Evolutionary conservation across 768 basidiomycete genomes (phyloP), one percentile per base, ranked within the genome.

Genomic region (Trametes elegans): DNA sequence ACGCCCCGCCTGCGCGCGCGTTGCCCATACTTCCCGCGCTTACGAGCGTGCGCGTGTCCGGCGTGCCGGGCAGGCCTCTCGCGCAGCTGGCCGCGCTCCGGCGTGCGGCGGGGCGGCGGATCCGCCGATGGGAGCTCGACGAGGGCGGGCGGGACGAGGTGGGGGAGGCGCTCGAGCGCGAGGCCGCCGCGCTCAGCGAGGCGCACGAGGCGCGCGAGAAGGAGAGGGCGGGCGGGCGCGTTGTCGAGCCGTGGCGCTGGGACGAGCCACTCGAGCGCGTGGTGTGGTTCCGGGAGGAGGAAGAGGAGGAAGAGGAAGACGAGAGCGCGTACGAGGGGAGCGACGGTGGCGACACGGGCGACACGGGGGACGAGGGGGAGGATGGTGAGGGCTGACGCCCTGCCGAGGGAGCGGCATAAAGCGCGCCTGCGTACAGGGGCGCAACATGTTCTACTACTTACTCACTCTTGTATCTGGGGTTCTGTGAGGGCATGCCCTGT

Each of bases 221-320:
- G 28, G 45, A 18, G 19, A 36, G 44, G 44, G 6, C 19, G 24
- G 49, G 13, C 3, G 32, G 5, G 21, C 7, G 35, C 1, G 43
- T n/a, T n/a, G n/a, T n/a, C 41, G 41, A 53, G 57, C 51, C 51
- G 51, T 58, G 57, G 57, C 18, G 57, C 26, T 52, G 46, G 57
- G 57, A 58, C 51, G 57, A 58, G 57, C 51, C 46, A 18, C 27
- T 51, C 16, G 64, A 64, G 62, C 19, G 49, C 55, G 41, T 65
- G 28, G 58, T 54, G 50, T 64, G 58, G 62, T 60, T 57, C 32
- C 38, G 45, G 53, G 61, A 61, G 24, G 62, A 64, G 26, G 67
- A 62, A 46, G 62, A 61, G 31, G 64, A 59, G 32, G 59, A 56
- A 7, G 61, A 49, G 39, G 57, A 46, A 36, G 50, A 46, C 3